Conservation (phyloP, 2,329 filamentous ascomycete species). For the Didymellaceae sp. region DNA sequence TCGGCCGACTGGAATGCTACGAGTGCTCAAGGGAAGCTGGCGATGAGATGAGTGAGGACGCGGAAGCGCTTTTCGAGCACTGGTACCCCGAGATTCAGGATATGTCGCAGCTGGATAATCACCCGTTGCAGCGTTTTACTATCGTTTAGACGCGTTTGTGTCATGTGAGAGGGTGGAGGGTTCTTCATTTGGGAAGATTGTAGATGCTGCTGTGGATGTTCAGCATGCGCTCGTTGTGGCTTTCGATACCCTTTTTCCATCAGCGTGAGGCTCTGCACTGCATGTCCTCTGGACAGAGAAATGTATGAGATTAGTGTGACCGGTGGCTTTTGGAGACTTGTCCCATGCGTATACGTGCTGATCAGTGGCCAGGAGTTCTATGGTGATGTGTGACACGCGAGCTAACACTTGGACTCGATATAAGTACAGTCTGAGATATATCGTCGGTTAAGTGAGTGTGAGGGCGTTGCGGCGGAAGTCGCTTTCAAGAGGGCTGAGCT, state of each 20-base stretch:
- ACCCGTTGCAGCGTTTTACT: slow-evolving; percentile 38
- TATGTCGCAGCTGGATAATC: slow-evolving; percentile 45
- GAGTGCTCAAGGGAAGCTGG: slow-evolving; percentile 37
- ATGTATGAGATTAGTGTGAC: no score
- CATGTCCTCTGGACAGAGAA: no score
- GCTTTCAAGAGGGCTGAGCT: no score
- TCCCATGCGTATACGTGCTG: no score
- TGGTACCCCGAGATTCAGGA: slow-evolving; percentile 48
- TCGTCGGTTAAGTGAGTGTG: no score
- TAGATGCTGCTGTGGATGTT: slow-evolving; percentile 3
- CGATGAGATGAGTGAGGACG: slow-evolving; percentile 44
- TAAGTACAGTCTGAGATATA: no score
- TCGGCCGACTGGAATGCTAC: slow-evolving; percentile 47
- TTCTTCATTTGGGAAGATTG: neutral
- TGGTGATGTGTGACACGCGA: no score
- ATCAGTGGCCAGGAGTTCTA: no score
- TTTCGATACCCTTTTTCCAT: slow-evolving; percentile 16
- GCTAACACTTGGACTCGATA: no score
- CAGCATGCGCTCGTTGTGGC: slow-evolving; percentile 11
- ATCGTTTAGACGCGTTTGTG: slow-evolving; percentile 26
- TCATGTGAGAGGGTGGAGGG: neutral
- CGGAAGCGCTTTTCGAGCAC: slow-evolving; percentile 42
- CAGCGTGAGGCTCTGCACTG: no score
- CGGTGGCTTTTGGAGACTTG: no score
- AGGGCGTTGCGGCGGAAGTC: no score